These are phyloP conservation scores for Penicillium psychrofluorescens DNA, from an alignment of 495 filamentous ascomycete genomes.

Conservation along the genomic window DNA sequence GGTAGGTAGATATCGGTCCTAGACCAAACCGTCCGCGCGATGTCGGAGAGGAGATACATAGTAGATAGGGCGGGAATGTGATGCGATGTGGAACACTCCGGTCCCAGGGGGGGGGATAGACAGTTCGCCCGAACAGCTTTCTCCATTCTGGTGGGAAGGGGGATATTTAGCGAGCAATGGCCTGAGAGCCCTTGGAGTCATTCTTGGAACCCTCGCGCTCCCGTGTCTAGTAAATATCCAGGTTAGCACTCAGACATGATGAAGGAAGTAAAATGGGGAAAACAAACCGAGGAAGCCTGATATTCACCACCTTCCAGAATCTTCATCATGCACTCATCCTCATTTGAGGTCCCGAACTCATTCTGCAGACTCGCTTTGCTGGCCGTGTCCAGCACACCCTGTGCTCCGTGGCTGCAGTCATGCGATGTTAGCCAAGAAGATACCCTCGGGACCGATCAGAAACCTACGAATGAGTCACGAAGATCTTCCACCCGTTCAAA, in stretches of 20 bases:
- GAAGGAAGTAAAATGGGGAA: background rate
- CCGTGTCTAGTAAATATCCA: constrained; percentile 11
- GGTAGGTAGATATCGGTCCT: background rate
- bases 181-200: constrained; percentile 18
- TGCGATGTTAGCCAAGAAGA: background rate
- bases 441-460: background rate
- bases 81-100: no score
- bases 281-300: constrained; percentile 60
- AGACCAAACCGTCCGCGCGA: background rate
- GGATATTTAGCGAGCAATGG: constrained; percentile 12
- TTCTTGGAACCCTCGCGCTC: constrained; percentile 30
- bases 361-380: constrained; percentile 67
- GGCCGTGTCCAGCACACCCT: constrained; percentile 70
- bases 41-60: background rate
- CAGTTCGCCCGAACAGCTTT: no score
- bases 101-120: no score
- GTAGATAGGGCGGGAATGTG: no score
- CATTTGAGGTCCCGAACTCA: constrained; percentile 76
- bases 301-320: constrained; percentile 71
- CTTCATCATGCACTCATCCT: constrained; percentile 69
- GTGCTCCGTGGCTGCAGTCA: constrained; percentile 66
- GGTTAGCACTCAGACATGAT: background rate
- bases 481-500: constrained; percentile 84
- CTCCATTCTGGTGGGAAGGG: background rate
- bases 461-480: constrained; percentile 81